Conservation (phyloP, 306 rosid genomes). For the Cotoneaster glaucophyllus region DNA sequence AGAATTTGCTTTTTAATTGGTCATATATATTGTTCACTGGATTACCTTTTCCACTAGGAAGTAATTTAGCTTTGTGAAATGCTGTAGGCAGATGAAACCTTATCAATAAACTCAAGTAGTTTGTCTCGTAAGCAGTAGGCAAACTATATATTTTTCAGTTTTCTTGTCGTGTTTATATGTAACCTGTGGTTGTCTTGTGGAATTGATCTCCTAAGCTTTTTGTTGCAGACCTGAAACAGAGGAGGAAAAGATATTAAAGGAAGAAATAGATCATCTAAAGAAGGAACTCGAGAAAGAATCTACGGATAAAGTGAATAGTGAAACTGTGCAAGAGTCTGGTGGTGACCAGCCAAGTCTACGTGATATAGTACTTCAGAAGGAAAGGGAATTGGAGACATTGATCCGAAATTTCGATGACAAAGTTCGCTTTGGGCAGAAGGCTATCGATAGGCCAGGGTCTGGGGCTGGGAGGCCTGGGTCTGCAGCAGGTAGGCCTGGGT, state of each 20-base stretch:
- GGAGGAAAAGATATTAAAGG: slow-evolving; percentile 70
- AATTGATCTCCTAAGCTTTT: slow-evolving; percentile 22
- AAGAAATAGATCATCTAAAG: slow-evolving; percentile 64
- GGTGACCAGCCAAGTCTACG: slow-evolving; percentile 30
- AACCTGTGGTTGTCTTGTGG: not conserved
- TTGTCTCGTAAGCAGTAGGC: not conserved
- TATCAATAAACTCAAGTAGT: not conserved
- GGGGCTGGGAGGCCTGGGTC: slow-evolving; percentile 38
- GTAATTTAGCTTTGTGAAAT: not conserved
- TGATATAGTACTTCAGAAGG: slow-evolving; percentile 37
- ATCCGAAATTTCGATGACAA: slow-evolving; percentile 73
- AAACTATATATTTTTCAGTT: not conserved
- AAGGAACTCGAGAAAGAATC: slow-evolving; percentile 55
- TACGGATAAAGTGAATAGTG: slow-evolving; percentile 30
- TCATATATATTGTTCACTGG: not conserved
- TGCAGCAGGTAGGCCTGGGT: not conserved
- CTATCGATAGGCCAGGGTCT: slow-evolving; percentile 81
- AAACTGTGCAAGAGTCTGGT: slow-evolving; percentile 40
- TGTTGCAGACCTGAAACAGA: slow-evolving; percentile 70
- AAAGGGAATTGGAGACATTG: slow-evolving; percentile 65
- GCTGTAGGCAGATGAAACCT: not conserved
- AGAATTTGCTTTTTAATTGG: not conserved
- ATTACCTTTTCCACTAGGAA: not conserved
- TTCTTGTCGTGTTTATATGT: not conserved
- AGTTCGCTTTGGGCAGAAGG: slow-evolving; percentile 91